phyloP scores from a whole-genome alignment of 495 filamentous ascomycete genomes.

The Staphylotrichum longicolle region DNA sequence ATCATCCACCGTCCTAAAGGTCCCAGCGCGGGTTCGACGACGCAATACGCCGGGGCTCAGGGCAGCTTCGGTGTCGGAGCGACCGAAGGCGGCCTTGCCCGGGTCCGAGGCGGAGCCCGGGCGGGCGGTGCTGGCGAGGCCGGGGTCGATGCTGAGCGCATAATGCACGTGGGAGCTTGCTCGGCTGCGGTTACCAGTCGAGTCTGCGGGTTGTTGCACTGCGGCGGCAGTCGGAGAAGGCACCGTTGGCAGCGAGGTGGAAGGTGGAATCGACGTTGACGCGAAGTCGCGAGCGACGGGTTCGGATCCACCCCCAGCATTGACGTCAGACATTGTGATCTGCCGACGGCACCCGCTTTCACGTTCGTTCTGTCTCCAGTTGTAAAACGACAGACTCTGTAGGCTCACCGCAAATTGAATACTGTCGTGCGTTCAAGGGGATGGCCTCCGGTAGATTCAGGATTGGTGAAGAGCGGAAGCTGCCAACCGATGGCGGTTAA shows the following conservation, averaged over 20 bases:
- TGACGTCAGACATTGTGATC: background rate
- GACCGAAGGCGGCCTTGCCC: background rate
- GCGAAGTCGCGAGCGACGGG: conserved; percentile 6
- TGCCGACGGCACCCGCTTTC: no score
- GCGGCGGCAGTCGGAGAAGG: background rate
- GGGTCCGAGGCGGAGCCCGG: background rate
- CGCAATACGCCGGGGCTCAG: conserved; percentile 29
- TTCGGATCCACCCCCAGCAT: background rate
- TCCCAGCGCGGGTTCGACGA: conserved; percentile 36
- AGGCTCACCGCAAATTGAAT: no score
- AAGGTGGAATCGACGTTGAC: background rate
- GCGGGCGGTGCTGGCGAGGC: conserved; percentile 1
- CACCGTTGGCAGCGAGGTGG: background rate
- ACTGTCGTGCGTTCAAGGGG: no score
- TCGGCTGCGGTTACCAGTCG: background rate
- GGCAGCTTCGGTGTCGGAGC: conserved; percentile 15
- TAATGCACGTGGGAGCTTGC: conserved; percentile 15
- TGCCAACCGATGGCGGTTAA: no score
- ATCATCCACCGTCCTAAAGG: conserved; percentile 44
- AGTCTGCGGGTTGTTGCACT: background rate
- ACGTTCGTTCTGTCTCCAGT: no score
- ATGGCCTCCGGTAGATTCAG: no score
- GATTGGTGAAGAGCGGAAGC: no score
- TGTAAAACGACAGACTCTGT: no score
- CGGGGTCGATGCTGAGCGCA: conserved; percentile 5